phyloP scores from a whole-genome alignment of 768 basidiomycete genomes.

The Pisolithus sp. region DNA sequence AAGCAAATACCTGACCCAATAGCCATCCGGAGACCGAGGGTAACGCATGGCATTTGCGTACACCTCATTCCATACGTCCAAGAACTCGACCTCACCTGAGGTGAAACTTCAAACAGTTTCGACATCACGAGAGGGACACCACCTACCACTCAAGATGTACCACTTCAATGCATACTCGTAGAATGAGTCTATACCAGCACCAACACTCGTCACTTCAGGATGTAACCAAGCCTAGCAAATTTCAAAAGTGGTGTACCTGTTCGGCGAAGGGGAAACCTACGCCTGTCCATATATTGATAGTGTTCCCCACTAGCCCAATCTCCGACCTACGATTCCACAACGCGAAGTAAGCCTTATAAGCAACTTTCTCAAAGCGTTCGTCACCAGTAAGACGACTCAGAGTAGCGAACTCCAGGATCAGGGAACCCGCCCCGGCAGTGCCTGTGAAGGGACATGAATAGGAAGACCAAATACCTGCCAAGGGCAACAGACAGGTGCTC shows the following conservation, averaged over 20 bases:
- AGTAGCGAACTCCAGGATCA: conserved; percentile 92
- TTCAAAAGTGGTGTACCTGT: conserved; percentile 5
- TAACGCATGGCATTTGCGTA: conserved; percentile 85
- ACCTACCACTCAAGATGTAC: conserved; percentile 77
- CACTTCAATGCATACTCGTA: conserved; percentile 93
- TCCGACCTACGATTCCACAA: conserved; percentile 89
- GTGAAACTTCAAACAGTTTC: conserved; percentile 1
- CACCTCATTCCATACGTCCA: conserved; percentile 79
- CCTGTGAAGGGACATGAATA: conserved; percentile 38
- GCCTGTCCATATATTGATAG: conserved; percentile 76
- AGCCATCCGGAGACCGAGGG: conserved; percentile 74
- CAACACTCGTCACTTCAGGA: conserved; percentile 76
- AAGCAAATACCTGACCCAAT: conserved; percentile 55
- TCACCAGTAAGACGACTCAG: conserved; percentile 88
- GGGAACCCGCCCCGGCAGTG: conserved; percentile 86
- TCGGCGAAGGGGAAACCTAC: conserved; percentile 36
- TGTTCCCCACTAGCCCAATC: conserved; percentile 84
- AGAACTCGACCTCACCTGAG: conserved; percentile 69
- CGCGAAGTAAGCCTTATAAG: conserved; percentile 85
- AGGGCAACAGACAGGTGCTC: conserved; percentile 71
- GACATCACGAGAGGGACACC: conserved; percentile 2
- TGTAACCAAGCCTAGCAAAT: conserved; percentile 53
- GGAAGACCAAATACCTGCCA: background rate
- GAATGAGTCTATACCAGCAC: conserved; percentile 94
- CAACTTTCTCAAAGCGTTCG: conserved; percentile 82